Base-by-base conservation (phyloP, 2,329 filamentous ascomycete genomes). In the Aspergillus sp. region DNA sequence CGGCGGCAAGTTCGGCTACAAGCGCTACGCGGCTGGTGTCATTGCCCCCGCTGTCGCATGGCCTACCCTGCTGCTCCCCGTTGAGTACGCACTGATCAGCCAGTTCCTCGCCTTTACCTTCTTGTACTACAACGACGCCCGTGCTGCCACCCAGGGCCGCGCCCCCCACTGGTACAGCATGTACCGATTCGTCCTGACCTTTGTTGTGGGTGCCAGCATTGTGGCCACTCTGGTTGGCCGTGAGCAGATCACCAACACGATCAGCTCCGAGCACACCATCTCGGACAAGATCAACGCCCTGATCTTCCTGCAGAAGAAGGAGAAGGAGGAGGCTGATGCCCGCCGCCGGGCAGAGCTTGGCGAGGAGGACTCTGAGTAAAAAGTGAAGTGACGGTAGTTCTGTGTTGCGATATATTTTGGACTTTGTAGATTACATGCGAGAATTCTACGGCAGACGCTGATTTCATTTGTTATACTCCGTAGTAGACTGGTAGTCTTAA, bases 141-240 rank as follows among this genome's bases (percentile, higher is more conserved):
- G 83, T 27, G 88, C 88, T 10, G 78, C 85, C 7, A 76, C 78
- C 40, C 74, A 75, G 33, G 90, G 90, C 52, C 93, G 87, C 84
- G 83, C 85, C 3, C 90, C 90, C 26, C 62, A 75, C 32, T 96
- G 90, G 90, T 96, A 95, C 65, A 78, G 76, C 47, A 86, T 83
- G 39, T 96, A 96, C 73, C 88, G 91, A 30, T 96, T 95, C 67
- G 84, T 95, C 7, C 76, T 96, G 56, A 96, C 91, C 2, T 91
- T 90, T 64, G 78, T 96, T 48, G 90, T 95, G 27, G 90, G 91
- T 33, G 74, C 81, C 35, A 84, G 86, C 50, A 91, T 96, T 54
- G 82, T 93, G 34, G 71, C 88, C 54, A 91, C 81, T 50, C 72
- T 96, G 53, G 78, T 96, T 50, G 89, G 88, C 33, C 82, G 90